These are phyloP conservation scores for Candida ficus DNA, from an alignment of 805 yeast genomes.

Conservation along the genomic window DNA sequence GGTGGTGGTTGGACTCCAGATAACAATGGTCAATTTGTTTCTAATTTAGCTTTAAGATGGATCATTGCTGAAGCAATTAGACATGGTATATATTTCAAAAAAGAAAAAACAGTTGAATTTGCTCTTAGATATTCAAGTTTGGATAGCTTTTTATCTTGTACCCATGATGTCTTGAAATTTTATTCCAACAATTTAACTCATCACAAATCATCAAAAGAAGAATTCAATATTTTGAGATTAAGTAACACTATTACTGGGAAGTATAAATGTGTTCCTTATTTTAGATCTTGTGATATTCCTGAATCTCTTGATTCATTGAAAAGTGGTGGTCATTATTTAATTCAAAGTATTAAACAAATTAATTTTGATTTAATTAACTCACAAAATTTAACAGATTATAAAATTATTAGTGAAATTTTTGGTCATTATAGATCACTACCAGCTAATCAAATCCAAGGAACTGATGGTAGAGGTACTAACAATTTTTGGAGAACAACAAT, in stretches of 20 bases:
- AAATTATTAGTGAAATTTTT: conserved; percentile 10
- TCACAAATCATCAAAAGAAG: conserved; percentile 8
- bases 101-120: conserved; percentile 36
- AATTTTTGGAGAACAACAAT: conserved; percentile 25
- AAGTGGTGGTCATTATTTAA: conserved; percentile 14
- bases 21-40: conserved; percentile 35
- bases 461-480: conserved; percentile 36
- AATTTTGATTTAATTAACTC: conserved; percentile 9
- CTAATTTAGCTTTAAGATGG: conserved; percentile 57
- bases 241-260: conserved; percentile 3
- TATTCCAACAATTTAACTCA: conserved; percentile 13
- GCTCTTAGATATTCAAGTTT: conserved; percentile 33
- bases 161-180: conserved; percentile 46
- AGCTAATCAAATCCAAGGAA: conserved; percentile 19
- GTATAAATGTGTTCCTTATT: conserved; percentile 10
- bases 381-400: background rate
- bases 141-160: conserved; percentile 40
- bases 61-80: conserved; percentile 48
- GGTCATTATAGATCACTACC: conserved; percentile 21
- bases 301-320: conserved; percentile 11
- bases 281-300: conserved; percentile 17
- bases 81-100: conserved; percentile 44
- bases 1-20: conserved; percentile 65
- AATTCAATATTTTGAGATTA: conserved; percentile 7
- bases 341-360: conserved; percentile 12